Base-by-base conservation (phyloP, 2,329 filamentous ascomycete genomes). In the Colletotrichum sp. region DNA sequence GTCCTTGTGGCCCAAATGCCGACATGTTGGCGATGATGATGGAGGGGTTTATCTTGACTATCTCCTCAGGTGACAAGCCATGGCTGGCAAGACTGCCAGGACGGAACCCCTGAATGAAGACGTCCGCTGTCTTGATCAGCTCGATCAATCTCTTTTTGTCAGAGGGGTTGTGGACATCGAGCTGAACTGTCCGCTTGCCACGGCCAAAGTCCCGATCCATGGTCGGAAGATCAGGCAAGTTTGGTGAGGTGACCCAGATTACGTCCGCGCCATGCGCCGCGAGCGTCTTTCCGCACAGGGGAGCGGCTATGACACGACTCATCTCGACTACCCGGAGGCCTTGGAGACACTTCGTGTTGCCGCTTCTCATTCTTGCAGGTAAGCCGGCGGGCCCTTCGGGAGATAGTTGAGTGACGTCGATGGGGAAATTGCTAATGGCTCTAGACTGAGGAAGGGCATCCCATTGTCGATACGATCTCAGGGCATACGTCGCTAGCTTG, bases 11-110 rank as follows among this genome's bases (percentile, higher is more conserved):
- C 0, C 89, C 90, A 74, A 89, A 92, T 0, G 90, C 90, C 1
- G 88, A 90, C 26, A 92, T 78, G 66, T 86, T 90, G 3, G 89
- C 90, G 8, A 86, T 82, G 30, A 92, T 84, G 15, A 92, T 83
- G 2, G 82, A 83, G 0, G 88, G 85, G 28, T 88, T 88, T 6
- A 84, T 64, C 26, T 79, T 77, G 2, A 81, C 78, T 0, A 91
- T 79, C 1, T 85, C 82, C 8, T 84, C 82, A 0, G 82, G 78
- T 0, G 82, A 83, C 7, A 83, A 78, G 0, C 89, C 89, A 24
- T 86, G 82, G 0, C 82, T 79, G 0, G 86, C 86, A 1, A 91
- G 83, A 76, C 86, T 87, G 3, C 86, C 86, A 0, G 89, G 88
- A 5, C 89, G 83, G 78, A 87, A 90, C 2, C 87, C 82, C 79